Percentiles rank a stretch among this genome's conserved stretches.
phyloP scores from a whole-genome alignment of 768 basidiomycete species.

The Boletellus sp. region DNA sequence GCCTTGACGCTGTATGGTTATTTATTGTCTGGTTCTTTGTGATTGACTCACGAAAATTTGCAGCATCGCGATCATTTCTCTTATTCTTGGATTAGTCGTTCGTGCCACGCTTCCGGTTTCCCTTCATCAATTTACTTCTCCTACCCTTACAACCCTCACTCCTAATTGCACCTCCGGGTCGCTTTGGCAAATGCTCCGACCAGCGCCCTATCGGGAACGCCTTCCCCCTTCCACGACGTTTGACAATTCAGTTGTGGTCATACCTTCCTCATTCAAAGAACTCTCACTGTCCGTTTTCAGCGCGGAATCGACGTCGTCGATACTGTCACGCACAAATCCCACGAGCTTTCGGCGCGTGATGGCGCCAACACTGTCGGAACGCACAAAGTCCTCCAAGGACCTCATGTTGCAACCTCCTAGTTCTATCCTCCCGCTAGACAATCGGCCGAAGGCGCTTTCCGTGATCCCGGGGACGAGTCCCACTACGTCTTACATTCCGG shows the following conservation, averaged over 20 bases:
- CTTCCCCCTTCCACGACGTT: slow-evolving; percentile 27
- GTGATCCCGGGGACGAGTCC: slow-evolving; percentile 21
- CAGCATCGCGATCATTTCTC: slow-evolving; percentile 66
- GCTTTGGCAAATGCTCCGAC: slow-evolving; percentile 42
- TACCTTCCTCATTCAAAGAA: slow-evolving; percentile 45
- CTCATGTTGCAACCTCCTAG: slow-evolving; percentile 34
- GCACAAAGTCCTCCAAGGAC: slow-evolving; percentile 30
- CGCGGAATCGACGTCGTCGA: slow-evolving; percentile 39
- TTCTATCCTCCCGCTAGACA: slow-evolving; percentile 22
- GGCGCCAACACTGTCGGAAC: slow-evolving; percentile 27
- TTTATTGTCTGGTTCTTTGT: slow-evolving; percentile 8
- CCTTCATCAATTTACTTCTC: slow-evolving; percentile 20
- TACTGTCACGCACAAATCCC: slow-evolving; percentile 23
- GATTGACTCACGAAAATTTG: slow-evolving; percentile 9
- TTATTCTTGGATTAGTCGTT: slow-evolving; percentile 55
- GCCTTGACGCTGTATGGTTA: slow-evolving; percentile 62
- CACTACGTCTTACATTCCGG: slow-evolving; percentile 6
- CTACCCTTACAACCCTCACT: slow-evolving; percentile 12
- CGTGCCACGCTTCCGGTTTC: slow-evolving; percentile 24
- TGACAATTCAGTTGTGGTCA: slow-evolving; percentile 27
- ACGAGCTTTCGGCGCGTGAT: slow-evolving; percentile 18
- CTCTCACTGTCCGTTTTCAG: slow-evolving; percentile 50
- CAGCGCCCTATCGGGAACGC: slow-evolving; percentile 39
- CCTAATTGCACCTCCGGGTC: slow-evolving; percentile 27
- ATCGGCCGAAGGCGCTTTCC: slow-evolving; percentile 29